Conservation (phyloP, 2,329 filamentous ascomycete species). For the Sporothrix mexicana region DNA sequence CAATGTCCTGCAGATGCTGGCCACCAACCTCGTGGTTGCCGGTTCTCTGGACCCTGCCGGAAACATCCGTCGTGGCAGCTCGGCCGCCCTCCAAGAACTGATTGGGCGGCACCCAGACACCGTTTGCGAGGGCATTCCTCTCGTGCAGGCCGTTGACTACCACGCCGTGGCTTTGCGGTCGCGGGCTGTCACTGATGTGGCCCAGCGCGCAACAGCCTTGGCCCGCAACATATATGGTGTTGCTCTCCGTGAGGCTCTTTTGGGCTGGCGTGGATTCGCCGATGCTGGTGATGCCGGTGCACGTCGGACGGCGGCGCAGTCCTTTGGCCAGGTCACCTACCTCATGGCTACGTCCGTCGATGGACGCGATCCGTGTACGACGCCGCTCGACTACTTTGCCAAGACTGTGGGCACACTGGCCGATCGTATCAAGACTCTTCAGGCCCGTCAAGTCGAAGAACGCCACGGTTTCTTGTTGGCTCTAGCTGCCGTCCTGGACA, state of each 20-base stretch:
- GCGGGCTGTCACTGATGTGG: slow-evolving; percentile 79
- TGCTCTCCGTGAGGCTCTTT: slow-evolving; percentile 70
- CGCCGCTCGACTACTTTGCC: slow-evolving; percentile 42
- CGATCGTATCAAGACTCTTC: slow-evolving; percentile 53
- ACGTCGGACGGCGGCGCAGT: slow-evolving; percentile 71
- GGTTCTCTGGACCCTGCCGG: slow-evolving; percentile 88
- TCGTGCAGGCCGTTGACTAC: slow-evolving; percentile 92
- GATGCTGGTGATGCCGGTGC: slow-evolving; percentile 75
- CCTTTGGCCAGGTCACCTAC: slow-evolving; percentile 66
- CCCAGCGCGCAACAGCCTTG: slow-evolving; percentile 70
- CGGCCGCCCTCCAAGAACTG: slow-evolving; percentile 91
- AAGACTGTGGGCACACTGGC: slow-evolving; percentile 50
- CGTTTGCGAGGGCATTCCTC: slow-evolving; percentile 77
- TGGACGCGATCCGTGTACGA: not conserved
- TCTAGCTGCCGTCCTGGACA: slow-evolving; percentile 63
- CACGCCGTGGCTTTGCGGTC: slow-evolving; percentile 88
- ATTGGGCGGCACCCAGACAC: slow-evolving; percentile 91
- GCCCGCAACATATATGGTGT: slow-evolving; percentile 68
- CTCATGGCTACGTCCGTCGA: slow-evolving; percentile 39
- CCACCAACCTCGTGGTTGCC: slow-evolving; percentile 78
- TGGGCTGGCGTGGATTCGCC: slow-evolving; percentile 87
- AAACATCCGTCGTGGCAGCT: slow-evolving; percentile 90
- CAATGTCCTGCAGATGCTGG: slow-evolving; percentile 74
- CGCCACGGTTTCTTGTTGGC: slow-evolving; percentile 70
- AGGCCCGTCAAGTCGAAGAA: slow-evolving; percentile 68